These are phyloP conservation scores for Pseudopyricularia javanii DNA, from an alignment of 2,329 filamentous ascomycete species.

Conservation along the genomic window DNA sequence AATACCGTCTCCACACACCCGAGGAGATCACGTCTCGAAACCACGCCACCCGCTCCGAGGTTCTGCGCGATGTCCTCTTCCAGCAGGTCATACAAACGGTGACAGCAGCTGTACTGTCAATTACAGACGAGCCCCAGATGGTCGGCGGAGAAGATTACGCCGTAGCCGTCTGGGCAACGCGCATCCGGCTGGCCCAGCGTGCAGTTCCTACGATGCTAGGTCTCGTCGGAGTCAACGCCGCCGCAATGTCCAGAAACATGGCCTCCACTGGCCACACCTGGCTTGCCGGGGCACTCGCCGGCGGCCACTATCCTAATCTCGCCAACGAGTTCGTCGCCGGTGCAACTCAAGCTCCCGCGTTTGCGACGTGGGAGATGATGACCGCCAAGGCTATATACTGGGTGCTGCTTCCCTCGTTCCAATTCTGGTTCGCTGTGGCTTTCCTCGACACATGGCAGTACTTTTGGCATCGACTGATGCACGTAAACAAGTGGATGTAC, in stretches of 20 bases:
- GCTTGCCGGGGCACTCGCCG: conserved; percentile 63
- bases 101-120: conserved; percentile 53
- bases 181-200: conserved; percentile 67
- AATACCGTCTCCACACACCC: conserved; percentile 90
- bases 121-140: conserved; percentile 62
- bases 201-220: conserved; percentile 62
- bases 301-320: conserved; percentile 68
- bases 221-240: conserved; percentile 63
- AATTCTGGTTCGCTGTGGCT: conserved; percentile 62
- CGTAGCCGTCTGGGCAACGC: conserved; percentile 77
- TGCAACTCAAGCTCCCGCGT: conserved; percentile 46
- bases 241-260: conserved; percentile 63
- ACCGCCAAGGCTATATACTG: conserved; percentile 72
- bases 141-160: conserved; percentile 74
- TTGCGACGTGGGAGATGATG: conserved; percentile 71
- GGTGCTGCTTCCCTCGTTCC: conserved; percentile 60
- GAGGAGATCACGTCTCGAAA: conserved; percentile 82
- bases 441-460: conserved; percentile 97
- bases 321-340: conserved; percentile 43
- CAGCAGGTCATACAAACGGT: conserved; percentile 83
- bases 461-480: conserved; percentile 92
- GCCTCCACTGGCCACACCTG: conserved; percentile 53
- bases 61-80: conserved; percentile 79
- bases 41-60: conserved; percentile 72
- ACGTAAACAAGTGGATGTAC: conserved; percentile 95